A percentile compares a stretch with the other conserved stretches of the same genome.
These are phyloP conservation scores for Candida neerlandica DNA, from an alignment of 1,139 yeast species.

Conservation along the genomic window DNA sequence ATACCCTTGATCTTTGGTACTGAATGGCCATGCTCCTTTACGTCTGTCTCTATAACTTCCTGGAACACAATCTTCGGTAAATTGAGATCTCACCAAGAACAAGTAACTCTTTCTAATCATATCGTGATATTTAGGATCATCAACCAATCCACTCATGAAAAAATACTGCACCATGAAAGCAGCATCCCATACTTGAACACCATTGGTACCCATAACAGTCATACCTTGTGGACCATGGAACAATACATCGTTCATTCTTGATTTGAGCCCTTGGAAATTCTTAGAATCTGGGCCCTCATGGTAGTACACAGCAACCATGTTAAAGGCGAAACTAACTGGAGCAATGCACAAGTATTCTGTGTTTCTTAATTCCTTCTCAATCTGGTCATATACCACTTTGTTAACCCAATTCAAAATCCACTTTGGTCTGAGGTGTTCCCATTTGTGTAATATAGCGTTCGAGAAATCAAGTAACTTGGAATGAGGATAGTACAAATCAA, in stretches of 20 bases:
- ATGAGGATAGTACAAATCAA: slow-evolving; percentile 94
- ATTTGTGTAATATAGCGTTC: slow-evolving; percentile 60
- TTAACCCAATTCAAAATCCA: slow-evolving; percentile 65
- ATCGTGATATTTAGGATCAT: slow-evolving; percentile 63
- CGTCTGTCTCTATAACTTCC: slow-evolving; percentile 86
- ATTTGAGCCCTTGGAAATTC: slow-evolving; percentile 56
- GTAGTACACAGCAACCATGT: slow-evolving; percentile 65
- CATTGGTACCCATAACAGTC: slow-evolving; percentile 96
- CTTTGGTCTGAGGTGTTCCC: slow-evolving; percentile 75
- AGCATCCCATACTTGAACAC: slow-evolving; percentile 96
- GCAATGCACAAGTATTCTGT: slow-evolving; percentile 88
- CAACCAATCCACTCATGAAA: slow-evolving; percentile 78
- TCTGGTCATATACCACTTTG: slow-evolving; percentile 57
- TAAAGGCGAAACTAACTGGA: slow-evolving; percentile 89
- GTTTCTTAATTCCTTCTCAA: slow-evolving; percentile 74
- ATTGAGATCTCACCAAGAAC: slow-evolving; percentile 81
- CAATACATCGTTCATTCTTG: slow-evolving; percentile 72
- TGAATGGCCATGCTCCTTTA: slow-evolving; percentile 96
- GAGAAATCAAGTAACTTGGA: slow-evolving; percentile 64
- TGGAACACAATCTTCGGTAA: slow-evolving; percentile 73
- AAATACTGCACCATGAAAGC: slow-evolving; percentile 88
- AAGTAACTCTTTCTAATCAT: slow-evolving; percentile 64
- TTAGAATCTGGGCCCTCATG: slow-evolving; percentile 74
- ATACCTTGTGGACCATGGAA: slow-evolving; percentile 91
- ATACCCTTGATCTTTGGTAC: slow-evolving; percentile 94